A percentile compares a stretch with the other conserved stretches of the same genome.
phyloP scores from a whole-genome alignment of 345 rosid genomes.

The Kandelia obovata region DNA sequence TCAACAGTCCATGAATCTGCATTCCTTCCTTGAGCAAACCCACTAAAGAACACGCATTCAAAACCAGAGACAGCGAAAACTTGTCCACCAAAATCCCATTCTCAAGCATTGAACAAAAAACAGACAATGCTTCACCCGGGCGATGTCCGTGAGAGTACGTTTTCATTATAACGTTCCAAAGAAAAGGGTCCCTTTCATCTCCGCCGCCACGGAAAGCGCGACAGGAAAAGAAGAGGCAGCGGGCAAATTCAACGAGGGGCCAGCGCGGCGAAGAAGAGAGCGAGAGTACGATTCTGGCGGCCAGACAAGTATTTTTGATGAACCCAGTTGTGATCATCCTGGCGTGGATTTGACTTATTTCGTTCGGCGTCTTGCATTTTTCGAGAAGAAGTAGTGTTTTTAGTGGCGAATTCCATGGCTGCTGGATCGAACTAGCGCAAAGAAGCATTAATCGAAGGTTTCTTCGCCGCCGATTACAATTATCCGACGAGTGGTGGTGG shows the following conservation, averaged over 20 bases:
- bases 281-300: constrained; percentile 32
- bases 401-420: constrained; percentile 42
- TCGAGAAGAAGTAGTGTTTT: constrained; percentile 32
- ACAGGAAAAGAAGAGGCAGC: constrained; percentile 32
- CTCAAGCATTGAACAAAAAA: constrained; percentile 39
- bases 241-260: constrained; percentile 35
- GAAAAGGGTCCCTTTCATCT: constrained; percentile 31
- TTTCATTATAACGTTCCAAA: constrained; percentile 50
- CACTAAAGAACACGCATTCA: constrained; percentile 46
- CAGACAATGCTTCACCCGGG: constrained; percentile 28
- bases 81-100: constrained; percentile 36
- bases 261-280: constrained; percentile 30
- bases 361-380: constrained; percentile 34
- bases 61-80: constrained; percentile 43
- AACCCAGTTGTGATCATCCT: constrained; percentile 40
- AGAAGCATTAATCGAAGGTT: too few species aligned
- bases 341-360: constrained; percentile 39
- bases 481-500: too few species aligned
- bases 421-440: constrained; percentile 23
- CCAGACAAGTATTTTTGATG: constrained; percentile 26
- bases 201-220: constrained; percentile 9
- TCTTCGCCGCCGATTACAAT: too few species aligned
- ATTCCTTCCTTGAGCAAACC: constrained; percentile 38
- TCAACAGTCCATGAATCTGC: constrained; percentile 51
- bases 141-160: constrained; percentile 45